A percentile compares a stretch with the other conserved stretches of the same genome.
phyloP scores from a whole-genome alignment of 148 eudicot species.

The Silene uniflora region DNA sequence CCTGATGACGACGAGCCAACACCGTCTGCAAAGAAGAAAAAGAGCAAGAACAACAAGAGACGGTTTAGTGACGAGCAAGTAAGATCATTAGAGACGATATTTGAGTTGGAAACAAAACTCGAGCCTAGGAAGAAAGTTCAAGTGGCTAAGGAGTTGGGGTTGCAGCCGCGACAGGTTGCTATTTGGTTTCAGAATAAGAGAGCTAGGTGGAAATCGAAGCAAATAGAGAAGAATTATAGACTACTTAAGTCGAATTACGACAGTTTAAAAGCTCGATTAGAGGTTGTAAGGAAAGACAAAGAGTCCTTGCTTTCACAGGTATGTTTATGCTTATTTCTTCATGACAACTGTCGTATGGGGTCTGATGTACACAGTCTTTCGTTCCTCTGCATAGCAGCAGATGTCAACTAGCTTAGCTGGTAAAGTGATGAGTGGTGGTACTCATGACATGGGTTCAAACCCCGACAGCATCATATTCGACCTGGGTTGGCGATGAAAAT shows the following conservation, averaged over 20 bases:
- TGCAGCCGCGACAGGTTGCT: slow-evolving; percentile 70
- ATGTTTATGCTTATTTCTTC: not conserved
- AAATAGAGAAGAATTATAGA: slow-evolving; percentile 46
- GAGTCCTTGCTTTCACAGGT: slow-evolving; percentile 52
- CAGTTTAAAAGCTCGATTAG: slow-evolving; percentile 38
- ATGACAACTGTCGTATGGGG: not conserved
- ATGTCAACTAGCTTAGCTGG: too few species aligned
- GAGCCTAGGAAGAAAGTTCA: slow-evolving; percentile 62
- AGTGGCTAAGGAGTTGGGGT: slow-evolving; percentile 57
- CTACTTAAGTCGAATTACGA: slow-evolving; percentile 41
- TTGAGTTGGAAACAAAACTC: slow-evolving; percentile 52
- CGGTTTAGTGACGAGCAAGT: slow-evolving; percentile 65
- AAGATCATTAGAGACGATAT: slow-evolving; percentile 48
- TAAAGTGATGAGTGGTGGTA: too few species aligned
- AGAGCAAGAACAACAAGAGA: slow-evolving; percentile 39
- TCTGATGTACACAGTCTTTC: too few species aligned
- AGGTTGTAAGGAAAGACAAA: slow-evolving; percentile 42
- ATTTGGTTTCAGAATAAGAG: slow-evolving; percentile 80
- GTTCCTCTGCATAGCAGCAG: too few species aligned
- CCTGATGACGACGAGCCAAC: slow-evolving; percentile 17
- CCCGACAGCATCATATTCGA: too few species aligned
- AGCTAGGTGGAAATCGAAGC: slow-evolving; percentile 68
- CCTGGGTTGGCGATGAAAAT: too few species aligned
- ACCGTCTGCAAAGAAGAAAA: slow-evolving; percentile 31
- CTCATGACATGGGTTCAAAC: too few species aligned